Conservation (phyloP, 2,329 filamentous ascomycete genomes). For the Pseudogymnoascus sp. region DNA sequence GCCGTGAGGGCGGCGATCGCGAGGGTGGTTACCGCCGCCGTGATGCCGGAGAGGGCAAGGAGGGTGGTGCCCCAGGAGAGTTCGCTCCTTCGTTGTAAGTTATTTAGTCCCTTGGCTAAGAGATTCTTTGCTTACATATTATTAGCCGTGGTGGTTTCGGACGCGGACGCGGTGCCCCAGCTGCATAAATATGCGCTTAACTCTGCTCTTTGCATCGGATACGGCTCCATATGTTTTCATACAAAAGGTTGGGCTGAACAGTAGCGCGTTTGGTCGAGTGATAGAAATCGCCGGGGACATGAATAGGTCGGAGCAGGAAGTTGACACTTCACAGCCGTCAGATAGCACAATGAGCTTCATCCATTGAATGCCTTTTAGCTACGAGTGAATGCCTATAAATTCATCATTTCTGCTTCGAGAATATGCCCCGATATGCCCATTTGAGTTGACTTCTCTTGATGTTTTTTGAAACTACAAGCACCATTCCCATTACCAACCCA, state of each 20-base stretch:
- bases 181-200: slow-evolving; percentile 25
- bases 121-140: slow-evolving; percentile 29
- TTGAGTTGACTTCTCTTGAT: neutral
- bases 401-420: slow-evolving; percentile 8
- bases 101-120: slow-evolving; percentile 11
- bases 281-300: slow-evolving; percentile 38
- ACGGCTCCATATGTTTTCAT: slow-evolving; percentile 25
- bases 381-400: slow-evolving; percentile 9
- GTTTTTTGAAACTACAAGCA: neutral
- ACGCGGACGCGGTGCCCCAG: slow-evolving; percentile 70
- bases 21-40: slow-evolving; percentile 90
- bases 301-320: slow-evolving; percentile 37
- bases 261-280: slow-evolving; percentile 41
- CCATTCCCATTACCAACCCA: neutral
- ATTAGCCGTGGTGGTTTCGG: slow-evolving; percentile 75
- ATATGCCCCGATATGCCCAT: slow-evolving; percentile 2
- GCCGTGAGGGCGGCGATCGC: slow-evolving; percentile 62
- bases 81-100: slow-evolving; percentile 85
- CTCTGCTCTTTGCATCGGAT: slow-evolving; percentile 29
- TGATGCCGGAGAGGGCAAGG: slow-evolving; percentile 77
- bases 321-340: slow-evolving; percentile 33
- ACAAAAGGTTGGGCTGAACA: slow-evolving; percentile 34
- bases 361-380: slow-evolving; percentile 16
- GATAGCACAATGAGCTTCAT: slow-evolving; percentile 31
- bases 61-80: slow-evolving; percentile 84